Percentiles rank a stretch among this genome's conserved stretches.
phyloP scores from a whole-genome alignment of 495 filamentous ascomycete genomes.

The Venustampulla echinocandica region DNA sequence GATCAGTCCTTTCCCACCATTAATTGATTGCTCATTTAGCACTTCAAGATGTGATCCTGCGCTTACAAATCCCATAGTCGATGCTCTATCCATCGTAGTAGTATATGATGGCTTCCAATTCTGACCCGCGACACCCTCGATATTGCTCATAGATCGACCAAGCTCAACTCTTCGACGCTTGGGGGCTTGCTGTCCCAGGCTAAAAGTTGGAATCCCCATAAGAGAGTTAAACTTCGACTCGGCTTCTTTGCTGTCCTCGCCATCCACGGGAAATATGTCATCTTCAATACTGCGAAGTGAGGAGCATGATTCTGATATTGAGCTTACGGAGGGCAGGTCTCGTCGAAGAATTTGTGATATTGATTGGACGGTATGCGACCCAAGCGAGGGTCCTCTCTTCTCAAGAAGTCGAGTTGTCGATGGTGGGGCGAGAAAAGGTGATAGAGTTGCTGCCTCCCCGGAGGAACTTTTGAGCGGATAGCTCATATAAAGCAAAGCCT shows the following conservation, averaged over 20 bases:
- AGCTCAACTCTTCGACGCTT: conserved; percentile 24
- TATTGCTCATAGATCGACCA: conserved; percentile 25
- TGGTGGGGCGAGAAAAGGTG: conserved; percentile 50
- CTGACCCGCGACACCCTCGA: conserved; percentile 9
- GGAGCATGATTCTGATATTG: conserved; percentile 36
- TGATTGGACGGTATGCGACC: conserved; percentile 43
- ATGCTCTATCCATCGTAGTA: conserved; percentile 23
- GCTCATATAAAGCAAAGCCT: conserved; percentile 85
- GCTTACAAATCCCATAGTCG: conserved; percentile 22
- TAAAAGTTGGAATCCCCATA: conserved; percentile 26
- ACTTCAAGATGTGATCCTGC: conserved; percentile 21
- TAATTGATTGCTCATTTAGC: conserved; percentile 17
- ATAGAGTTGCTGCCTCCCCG: conserved; percentile 53
- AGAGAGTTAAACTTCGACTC: conserved; percentile 16
- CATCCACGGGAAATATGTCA: conserved; percentile 54
- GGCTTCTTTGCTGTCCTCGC: conserved; percentile 33
- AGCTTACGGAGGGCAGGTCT: conserved; percentile 37
- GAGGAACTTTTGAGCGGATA: conserved; percentile 60
- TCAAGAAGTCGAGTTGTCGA: conserved; percentile 42
- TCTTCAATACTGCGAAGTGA: conserved; percentile 46
- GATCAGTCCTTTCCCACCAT: conserved; percentile 1
- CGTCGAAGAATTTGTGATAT: conserved; percentile 58
- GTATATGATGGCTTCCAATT: conserved; percentile 17
- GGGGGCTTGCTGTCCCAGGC: conserved; percentile 25
- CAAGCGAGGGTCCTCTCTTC: conserved; percentile 48